These are phyloP conservation scores for Brettanomyces nanus DNA, from an alignment of 805 yeast genomes.

Conservation along the genomic window DNA sequence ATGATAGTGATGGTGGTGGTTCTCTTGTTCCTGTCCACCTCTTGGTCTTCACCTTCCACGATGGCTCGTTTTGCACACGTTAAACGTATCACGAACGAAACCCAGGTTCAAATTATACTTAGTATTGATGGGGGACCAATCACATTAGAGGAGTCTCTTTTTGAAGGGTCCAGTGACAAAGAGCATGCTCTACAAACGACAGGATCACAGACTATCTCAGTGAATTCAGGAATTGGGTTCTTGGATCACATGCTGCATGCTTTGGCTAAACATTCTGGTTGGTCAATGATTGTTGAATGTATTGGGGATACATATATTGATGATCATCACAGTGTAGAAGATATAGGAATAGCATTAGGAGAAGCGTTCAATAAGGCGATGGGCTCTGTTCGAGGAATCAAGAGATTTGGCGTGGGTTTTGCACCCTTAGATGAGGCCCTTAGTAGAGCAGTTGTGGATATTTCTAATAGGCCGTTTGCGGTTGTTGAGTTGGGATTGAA, in stretches of 20 bases:
- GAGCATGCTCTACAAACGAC: constrained; percentile 65
- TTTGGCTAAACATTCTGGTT: constrained; percentile 91
- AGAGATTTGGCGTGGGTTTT: constrained; percentile 85
- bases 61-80: constrained; percentile 34
- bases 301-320: constrained; percentile 93
- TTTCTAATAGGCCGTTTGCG: constrained; percentile 89
- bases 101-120: constrained; percentile 80
- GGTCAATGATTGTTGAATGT: constrained; percentile 87
- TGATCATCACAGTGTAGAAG: constrained; percentile 96
- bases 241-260: constrained; percentile 98
- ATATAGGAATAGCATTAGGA: constrained; percentile 89
- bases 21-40: too few species aligned
- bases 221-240: constrained; percentile 91
- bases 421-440: constrained; percentile 97
- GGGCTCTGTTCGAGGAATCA: constrained; percentile 84
- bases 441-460: constrained; percentile 91
- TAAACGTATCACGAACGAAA: constrained; percentile 82
- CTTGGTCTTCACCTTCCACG: too few species aligned
- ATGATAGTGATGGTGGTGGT: too few species aligned
- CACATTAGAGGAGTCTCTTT: constrained; percentile 51
- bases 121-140: constrained; percentile 82
- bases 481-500: constrained; percentile 83
- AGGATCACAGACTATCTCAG: constrained; percentile 60
- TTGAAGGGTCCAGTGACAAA: constrained; percentile 21
- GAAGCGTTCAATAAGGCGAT: constrained; percentile 81